phyloP scores from a whole-genome alignment of 2,329 filamentous ascomycete genomes.

The Penicillium vulpinum region DNA sequence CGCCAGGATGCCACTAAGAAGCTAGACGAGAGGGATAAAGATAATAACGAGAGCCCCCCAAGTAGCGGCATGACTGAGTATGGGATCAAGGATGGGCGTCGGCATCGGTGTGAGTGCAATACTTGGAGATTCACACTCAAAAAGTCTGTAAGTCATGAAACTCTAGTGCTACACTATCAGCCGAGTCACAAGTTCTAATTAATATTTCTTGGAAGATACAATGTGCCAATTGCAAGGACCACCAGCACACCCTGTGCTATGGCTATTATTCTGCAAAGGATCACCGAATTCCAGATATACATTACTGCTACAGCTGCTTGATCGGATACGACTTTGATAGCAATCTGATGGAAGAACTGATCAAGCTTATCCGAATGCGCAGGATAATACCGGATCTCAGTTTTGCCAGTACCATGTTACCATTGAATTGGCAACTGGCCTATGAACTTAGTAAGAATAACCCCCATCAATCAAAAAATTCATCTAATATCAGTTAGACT shows the following conservation, averaged over 20 bases:
- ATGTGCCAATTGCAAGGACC: background rate
- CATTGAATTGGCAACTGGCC: background rate
- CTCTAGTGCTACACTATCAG: too few relatives aligned
- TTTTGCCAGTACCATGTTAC: rapidly evolving
- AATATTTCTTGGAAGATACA: background rate
- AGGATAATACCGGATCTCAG: background rate
- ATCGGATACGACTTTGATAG: background rate
- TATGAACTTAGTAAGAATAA: background rate
- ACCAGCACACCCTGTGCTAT: background rate
- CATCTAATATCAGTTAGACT: background rate
- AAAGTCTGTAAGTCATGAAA: background rate
- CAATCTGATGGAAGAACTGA: background rate
- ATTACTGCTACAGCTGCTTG: background rate
- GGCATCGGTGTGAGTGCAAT: background rate
- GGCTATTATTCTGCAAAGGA: background rate
- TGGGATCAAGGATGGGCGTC: background rate
- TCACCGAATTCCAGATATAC: background rate
- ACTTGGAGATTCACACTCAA: background rate
- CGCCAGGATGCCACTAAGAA: background rate
- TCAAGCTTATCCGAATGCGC: background rate
- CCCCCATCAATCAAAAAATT: background rate
- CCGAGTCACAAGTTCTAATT: background rate
- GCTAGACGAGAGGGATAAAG: background rate
- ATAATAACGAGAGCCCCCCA: background rate
- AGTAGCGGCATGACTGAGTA: background rate